Evolutionary conservation across 2,329 filamentous ascomycete genomes (phyloP).

Genomic region (Clarireedia hainanense): DNA sequence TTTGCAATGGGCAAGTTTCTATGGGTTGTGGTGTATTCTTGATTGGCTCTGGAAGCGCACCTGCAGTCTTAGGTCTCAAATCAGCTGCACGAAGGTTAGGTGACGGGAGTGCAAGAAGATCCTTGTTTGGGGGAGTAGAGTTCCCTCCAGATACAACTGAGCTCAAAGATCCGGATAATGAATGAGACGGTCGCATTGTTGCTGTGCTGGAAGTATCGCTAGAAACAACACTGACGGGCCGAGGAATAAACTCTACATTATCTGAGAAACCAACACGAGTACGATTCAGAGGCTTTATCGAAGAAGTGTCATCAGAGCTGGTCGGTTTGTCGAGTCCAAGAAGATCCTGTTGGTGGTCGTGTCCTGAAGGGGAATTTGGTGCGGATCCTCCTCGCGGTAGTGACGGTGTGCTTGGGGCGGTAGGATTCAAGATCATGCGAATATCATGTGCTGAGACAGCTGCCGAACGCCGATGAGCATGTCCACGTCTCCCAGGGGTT

Average conservation of each 20-base stretch:
- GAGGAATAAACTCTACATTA: conserved; percentile 72
- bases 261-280: conserved; percentile 78
- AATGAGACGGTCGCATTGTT: conserved; percentile 59
- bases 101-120: conserved; percentile 30
- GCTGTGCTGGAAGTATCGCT: conserved; percentile 75
- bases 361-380: conserved; percentile 37
- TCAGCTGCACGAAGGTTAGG: conserved; percentile 37
- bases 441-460: conserved; percentile 75
- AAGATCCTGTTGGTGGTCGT: conserved; percentile 7
- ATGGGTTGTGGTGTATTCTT: conserved; percentile 31
- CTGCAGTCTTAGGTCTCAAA: conserved; percentile 60
- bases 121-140: conserved; percentile 25
- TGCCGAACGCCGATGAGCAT: conserved; percentile 73
- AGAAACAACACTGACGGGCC: conserved; percentile 76
- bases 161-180: conserved; percentile 64
- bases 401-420: conserved; percentile 10
- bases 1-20: conserved; percentile 21
- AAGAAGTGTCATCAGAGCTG: conserved; percentile 6
- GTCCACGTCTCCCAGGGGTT: conserved; percentile 49
- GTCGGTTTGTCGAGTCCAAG: background rate
- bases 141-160: conserved; percentile 63
- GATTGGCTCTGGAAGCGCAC: conserved; percentile 49
- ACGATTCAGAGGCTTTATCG: conserved; percentile 34
- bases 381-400: conserved; percentile 24
- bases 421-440: conserved; percentile 52